phyloP scores from a whole-genome alignment of 345 rosid genomes.

The Pseudoturritis turrita region DNA sequence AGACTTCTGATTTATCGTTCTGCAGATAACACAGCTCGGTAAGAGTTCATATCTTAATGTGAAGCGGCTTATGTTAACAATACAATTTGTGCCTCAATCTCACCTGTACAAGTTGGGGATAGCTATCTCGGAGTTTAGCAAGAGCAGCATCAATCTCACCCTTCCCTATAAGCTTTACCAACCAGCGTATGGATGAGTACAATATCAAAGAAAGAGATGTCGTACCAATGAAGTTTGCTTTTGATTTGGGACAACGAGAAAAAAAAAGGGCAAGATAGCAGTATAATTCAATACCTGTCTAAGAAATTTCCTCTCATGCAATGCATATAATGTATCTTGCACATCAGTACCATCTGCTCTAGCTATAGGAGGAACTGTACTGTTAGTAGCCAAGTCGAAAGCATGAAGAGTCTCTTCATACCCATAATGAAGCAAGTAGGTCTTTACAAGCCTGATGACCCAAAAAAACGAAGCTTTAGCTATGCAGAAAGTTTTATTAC shows the following conservation, averaged over 20 bases:
- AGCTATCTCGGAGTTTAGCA: slow-evolving; percentile 58
- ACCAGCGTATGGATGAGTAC: slow-evolving; percentile 18
- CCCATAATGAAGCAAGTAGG: slow-evolving; percentile 83
- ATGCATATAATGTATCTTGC: slow-evolving; percentile 59
- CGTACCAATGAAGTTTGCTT: not conserved
- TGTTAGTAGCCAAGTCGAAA: slow-evolving; percentile 67
- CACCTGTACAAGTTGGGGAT: slow-evolving; percentile 88
- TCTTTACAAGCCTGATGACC: slow-evolving; percentile 64
- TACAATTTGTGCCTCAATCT: not conserved
- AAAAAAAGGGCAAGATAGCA: not conserved
- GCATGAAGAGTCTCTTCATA: slow-evolving; percentile 81
- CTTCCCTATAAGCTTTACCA: slow-evolving; percentile 74
- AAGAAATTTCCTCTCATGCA: slow-evolving; percentile 63
- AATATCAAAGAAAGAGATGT: not conserved
- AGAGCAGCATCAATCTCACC: slow-evolving; percentile 82
- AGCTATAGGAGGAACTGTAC: slow-evolving; percentile 55
- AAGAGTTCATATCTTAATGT: slow-evolving; percentile 17
- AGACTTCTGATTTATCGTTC: slow-evolving; percentile 79
- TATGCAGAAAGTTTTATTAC: not conserved
- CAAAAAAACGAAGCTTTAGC: not conserved
- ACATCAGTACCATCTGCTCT: slow-evolving; percentile 58
- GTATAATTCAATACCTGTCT: slow-evolving; percentile 56
- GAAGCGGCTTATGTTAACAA: not conserved
- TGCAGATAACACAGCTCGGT: slow-evolving; percentile 32
- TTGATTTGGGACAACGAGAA: not conserved